Conservation (phyloP, 1,284 basidiomycete species). For the Puccinia coronata region DNA sequence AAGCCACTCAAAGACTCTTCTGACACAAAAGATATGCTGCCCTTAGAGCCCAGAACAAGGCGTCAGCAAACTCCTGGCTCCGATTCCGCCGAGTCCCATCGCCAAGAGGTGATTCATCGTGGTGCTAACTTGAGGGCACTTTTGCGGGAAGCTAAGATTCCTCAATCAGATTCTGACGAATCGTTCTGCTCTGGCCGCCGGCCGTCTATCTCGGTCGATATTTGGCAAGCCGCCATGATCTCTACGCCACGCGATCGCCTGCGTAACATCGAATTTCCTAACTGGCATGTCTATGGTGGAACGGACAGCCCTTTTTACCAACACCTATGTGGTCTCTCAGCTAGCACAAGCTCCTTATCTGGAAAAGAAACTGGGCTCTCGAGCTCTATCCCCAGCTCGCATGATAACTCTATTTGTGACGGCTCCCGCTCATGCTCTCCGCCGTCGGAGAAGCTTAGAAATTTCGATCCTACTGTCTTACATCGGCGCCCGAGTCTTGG, state of each 20-base stretch:
- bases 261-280: conserved; percentile 1
- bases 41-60: neutral
- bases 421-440: conserved; percentile 7
- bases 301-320: conserved; percentile 34
- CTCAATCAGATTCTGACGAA: conserved; percentile 18
- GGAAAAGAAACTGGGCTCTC: conserved; percentile 15
- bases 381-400: neutral
- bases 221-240: conserved; percentile 37
- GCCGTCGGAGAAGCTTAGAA: neutral
- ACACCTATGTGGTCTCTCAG: neutral
- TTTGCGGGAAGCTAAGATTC: conserved; percentile 38
- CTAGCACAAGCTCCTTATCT: conserved; percentile 23
- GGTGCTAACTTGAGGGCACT: conserved; percentile 31
- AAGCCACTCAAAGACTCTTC: neutral
- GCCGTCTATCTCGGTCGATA: conserved; percentile 15
- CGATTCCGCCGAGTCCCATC: neutral
- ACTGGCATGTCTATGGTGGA: conserved; percentile 28
- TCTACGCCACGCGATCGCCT: conserved; percentile 39
- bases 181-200: conserved; percentile 3
- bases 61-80: neutral
- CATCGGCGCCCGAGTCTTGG: conserved; percentile 1
- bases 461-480: neutral
- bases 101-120: neutral
- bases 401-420: neutral
- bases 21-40: neutral